Evolutionary conservation across 192 early-diverging fungal species (phyloP).

Genomic region (Mortierella antarctica): DNA sequence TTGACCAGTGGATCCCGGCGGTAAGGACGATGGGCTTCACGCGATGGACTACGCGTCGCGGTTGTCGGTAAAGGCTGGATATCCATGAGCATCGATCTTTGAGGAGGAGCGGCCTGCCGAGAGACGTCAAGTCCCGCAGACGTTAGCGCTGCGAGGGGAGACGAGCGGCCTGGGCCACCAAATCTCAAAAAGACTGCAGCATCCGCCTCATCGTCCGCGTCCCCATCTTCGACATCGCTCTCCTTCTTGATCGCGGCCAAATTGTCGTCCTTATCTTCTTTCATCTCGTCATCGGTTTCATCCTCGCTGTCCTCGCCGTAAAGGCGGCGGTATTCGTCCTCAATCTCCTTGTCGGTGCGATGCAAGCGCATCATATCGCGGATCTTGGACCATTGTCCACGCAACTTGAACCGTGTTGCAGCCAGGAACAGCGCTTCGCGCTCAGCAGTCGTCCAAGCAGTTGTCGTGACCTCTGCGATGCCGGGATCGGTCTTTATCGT

Average conservation of each 20-base stretch:
- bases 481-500: slow-evolving; percentile 8
- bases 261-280: neutral
- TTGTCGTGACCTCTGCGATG: slow-evolving; percentile 1
- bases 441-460: slow-evolving; percentile 31
- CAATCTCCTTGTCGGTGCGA: slow-evolving; percentile 37
- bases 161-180: neutral
- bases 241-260: slow-evolving; percentile 12
- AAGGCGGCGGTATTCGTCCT: slow-evolving; percentile 26
- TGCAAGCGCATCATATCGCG: slow-evolving; percentile 35
- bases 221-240: slow-evolving; percentile 16
- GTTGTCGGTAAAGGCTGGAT: slow-evolving; percentile 6
- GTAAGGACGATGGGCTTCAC: too few relatives aligned
- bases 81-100: slow-evolving; percentile 7
- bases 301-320: slow-evolving; percentile 27
- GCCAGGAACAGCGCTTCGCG: slow-evolving; percentile 31
- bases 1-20: too few relatives aligned
- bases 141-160: neutral
- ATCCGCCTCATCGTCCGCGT: slow-evolving; percentile 38
- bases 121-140: neutral
- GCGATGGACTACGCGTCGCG: neutral
- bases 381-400: slow-evolving; percentile 43
- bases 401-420: slow-evolving; percentile 20
- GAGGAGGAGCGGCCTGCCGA: neutral
- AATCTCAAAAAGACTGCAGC: slow-evolving; percentile 10
- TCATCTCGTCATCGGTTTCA: neutral